Base-by-base conservation (phyloP, 306 rosid species). In the Biancaea sappan region DNA sequence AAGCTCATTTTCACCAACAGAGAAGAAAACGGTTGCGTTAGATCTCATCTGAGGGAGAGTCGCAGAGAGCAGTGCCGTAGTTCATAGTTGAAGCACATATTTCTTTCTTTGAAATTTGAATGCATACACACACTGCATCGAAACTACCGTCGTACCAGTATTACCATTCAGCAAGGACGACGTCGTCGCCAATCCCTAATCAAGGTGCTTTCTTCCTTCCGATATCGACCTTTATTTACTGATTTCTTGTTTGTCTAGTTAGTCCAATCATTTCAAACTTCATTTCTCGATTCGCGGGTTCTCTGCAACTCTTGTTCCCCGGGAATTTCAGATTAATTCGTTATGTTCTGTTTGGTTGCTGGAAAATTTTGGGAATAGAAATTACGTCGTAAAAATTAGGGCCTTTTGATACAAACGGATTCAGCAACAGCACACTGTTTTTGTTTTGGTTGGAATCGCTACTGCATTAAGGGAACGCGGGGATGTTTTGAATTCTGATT, bases 261-360 rank as follows among this genome's bases (percentile, higher is more conserved):
- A 2, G 9, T 9, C 9, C 6, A 51, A 11, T 70, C 19, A 3
- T 26, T 28, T 66, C 72, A 12, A 46, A 25, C 7, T 29, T 57
- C 22, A 9, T 41, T 2, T 16, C 48, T 73, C 44, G 66, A 8
- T 34, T n/a, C 29, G 9, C n/a, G 8, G 28, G 5, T 24, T 65
- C 12, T 7, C 37, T 65, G 71, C 34, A 15, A 44, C 10, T 15
- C 35, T 5, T 1, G 6, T 26, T 24, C 8, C 15, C 11, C 56
- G 6, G 41, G 8, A 21, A 72, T 29, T 72, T 69, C 32, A 56
- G 79, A 50, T 81, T 71, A 5, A 47, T 60, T 48, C 21, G 1
- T 22, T 66, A 44, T 18, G 21, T 31, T 25, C 24, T 54, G 83
- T 74, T 71, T 63, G 60, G 72, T 24, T 65, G 59, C 43, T 24